Percentiles rank a stretch among this genome's conserved stretches.
phyloP scores from a whole-genome alignment of 1,284 basidiomycete species.

The Ustilago sp. region DNA sequence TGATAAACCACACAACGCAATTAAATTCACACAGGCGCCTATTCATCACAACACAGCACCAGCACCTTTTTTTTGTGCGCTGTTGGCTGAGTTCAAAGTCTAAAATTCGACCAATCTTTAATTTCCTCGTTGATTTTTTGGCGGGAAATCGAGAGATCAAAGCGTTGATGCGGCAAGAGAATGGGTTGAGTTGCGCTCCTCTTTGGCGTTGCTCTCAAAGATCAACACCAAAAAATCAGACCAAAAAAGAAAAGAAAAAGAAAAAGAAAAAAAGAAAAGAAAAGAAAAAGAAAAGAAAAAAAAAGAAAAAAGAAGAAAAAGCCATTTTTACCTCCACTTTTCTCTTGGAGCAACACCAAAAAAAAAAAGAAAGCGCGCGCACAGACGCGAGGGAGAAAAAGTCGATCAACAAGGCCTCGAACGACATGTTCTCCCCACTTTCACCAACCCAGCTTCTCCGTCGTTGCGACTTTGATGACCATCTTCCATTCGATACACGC shows the following conservation, averaged over 20 bases:
- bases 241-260: neutral
- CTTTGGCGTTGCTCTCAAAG: neutral
- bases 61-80: neutral
- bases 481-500: neutral
- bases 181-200: neutral
- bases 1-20: neutral
- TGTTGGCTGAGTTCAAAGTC: conserved; percentile 11
- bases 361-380: neutral
- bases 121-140: neutral
- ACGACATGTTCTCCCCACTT: conserved; percentile 10
- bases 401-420: neutral
- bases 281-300: neutral
- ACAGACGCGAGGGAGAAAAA: conserved; percentile 3
- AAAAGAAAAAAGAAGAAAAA: neutral
- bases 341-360: neutral
- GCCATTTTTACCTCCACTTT: conserved; percentile 20
- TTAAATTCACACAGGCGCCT: conserved; percentile 6
- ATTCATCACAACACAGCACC: neutral
- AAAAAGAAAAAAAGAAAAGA: neutral
- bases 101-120: conserved; percentile 22
- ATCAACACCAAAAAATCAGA: neutral
- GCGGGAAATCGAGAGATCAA: neutral
- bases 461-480: conserved; percentile 17
- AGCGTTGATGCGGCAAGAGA: neutral
- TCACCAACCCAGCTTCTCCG: neutral